Base-by-base conservation (phyloP, 1,139 yeast genomes). In the Taphrina pruni region DNA sequence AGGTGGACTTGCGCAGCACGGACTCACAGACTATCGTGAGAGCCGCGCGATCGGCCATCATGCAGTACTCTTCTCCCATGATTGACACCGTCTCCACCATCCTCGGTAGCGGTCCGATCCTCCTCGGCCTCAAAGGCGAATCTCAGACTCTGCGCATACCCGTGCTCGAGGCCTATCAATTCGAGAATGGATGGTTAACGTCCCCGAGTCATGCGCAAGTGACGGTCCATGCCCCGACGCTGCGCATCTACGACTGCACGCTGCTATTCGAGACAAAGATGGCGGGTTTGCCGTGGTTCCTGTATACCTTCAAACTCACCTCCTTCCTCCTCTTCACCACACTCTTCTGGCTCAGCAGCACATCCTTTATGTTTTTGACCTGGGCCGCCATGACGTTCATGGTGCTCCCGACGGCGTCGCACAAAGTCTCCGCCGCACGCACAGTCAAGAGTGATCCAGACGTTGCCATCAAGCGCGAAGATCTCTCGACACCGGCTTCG, bases 261-360 rank as follows among this genome's bases (percentile, higher is more conserved):
- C 39, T 58, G 41, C 48, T 32, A 20, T 66, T 66, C 21, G 41
- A 43, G 48, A 46, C 65, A 17, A 26, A 43, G n/a, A 39, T 51
- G 51, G n/a, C n/a, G n/a, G 66, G 69, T 1, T 41, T 66, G n/a
- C 60, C 56, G 36, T 66, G 66, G 66, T 17, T 66, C 39, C 45
- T 66, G 38, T 32, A 36, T 6, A 36, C 39, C 41, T 60, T 55
- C 60, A 39, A 51, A 17, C 26, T 66, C 38, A 5, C 58, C 21
- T 66, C 69, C 14, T 60, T 66, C 45, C 6, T 66, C 50, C 55
- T 66, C 66, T 66, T 66, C 56, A 48, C 65, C 54, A 11, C 54
- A 17, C 48, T 66, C 26, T 66, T 66, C 56, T 66, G 65, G 58
- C 20, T 45, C 43, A 54, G 55, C 38, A 57, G 61, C 20, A 32